Conservation (phyloP, 306 rosid species). For the Prunus persica region Prunus_persica_NCBIv2 NC_034013.1:17477501-17478000, state of each 20-base stretch:
- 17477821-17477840: conserved; percentile 96
- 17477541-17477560: conserved; percentile 22
- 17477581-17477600: conserved; percentile 7
- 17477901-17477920: conserved; percentile 97
- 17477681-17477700: conserved; percentile 96
- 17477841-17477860: conserved; percentile 90
- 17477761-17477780: conserved; percentile 93
- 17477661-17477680: conserved; percentile 91
- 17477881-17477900: conserved; percentile 90
- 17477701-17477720: conserved; percentile 99
- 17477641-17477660: conserved; percentile 98
- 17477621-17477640: conserved; percentile 98
- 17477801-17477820: conserved; percentile 90
- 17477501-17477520: conserved; percentile 11
- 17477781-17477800: conserved; percentile 94
- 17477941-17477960: conserved; percentile 95
- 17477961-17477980: conserved; percentile 95
- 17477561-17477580: conserved; percentile 11
- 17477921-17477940: conserved; percentile 97
- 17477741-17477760: conserved; percentile 99
- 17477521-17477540: conserved; percentile 10
- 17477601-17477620: conserved; percentile 26
- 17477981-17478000: conserved; percentile 89
- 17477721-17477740: conserved; percentile 95
- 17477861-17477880: conserved; percentile 97